A percentile compares a stretch with the other conserved stretches of the same genome.
phyloP scores from a whole-genome alignment of 1,139 yeast genomes.

The Petasospora fabianii region DNA sequence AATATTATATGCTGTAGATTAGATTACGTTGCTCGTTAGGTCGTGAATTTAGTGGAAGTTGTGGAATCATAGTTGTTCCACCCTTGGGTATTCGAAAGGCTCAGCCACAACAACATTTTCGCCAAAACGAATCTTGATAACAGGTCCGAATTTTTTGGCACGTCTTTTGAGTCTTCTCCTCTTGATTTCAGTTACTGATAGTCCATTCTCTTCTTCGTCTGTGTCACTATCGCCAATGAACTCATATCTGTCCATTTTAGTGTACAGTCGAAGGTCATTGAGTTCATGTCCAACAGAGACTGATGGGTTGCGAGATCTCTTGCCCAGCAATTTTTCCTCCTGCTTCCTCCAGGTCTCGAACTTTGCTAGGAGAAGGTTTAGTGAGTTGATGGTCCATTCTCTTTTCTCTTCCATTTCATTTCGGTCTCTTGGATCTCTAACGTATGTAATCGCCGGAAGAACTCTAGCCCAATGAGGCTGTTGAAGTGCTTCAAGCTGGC shows the following conservation, averaged over 20 bases:
- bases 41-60: too few species aligned
- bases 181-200: slow-evolving; percentile 19
- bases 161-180: slow-evolving; percentile 14
- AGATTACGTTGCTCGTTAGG: too few species aligned
- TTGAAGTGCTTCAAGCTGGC: slow-evolving; percentile 42
- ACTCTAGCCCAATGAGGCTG: slow-evolving; percentile 55
- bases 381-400: slow-evolving; percentile 47
- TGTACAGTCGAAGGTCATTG: slow-evolving; percentile 18
- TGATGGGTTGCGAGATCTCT: slow-evolving; percentile 7
- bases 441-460: slow-evolving; percentile 50
- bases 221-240: slow-evolving; percentile 26
- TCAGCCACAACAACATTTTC: slow-evolving; percentile 21
- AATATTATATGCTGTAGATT: too few species aligned
- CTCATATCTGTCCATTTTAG: slow-evolving; percentile 18
- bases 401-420: slow-evolving; percentile 50
- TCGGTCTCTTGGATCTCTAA: slow-evolving; percentile 43
- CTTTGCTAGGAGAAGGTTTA: slow-evolving; percentile 43
- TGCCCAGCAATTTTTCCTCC: slow-evolving; percentile 26
- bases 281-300: neutral
- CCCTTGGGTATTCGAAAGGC: slow-evolving; percentile 23
- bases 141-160: slow-evolving; percentile 22
- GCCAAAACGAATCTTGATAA: slow-evolving; percentile 23
- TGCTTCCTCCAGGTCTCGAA: slow-evolving; percentile 41
- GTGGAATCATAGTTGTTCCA: neutral
- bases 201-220: slow-evolving; percentile 24